Percentiles rank a stretch among this genome's conserved stretches.
Conservation (phyloP, 371 early-diverging fungal genomes). For the Funneliformis caledonium region DNA sequence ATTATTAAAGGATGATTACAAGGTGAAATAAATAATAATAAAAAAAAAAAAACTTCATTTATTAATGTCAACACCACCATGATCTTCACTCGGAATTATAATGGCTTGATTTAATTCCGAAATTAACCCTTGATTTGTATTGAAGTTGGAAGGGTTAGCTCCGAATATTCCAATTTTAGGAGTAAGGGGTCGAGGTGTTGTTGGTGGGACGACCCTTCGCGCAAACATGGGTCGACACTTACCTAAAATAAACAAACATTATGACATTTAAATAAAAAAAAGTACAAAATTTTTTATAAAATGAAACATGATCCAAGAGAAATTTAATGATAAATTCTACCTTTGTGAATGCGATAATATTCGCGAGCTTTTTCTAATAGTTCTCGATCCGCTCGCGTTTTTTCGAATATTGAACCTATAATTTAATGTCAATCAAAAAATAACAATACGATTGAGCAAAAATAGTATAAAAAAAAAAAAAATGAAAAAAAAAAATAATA, state of each 20-base stretch:
- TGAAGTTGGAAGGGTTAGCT: not conserved
- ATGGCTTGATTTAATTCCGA: not conserved
- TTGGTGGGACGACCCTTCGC: not conserved
- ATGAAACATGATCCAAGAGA: not conserved
- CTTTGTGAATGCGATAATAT: slow-evolving; percentile 9
- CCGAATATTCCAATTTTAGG: not conserved
- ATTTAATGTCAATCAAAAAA: not conserved
- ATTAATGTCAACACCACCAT: not conserved
- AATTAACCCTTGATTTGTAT: not conserved
- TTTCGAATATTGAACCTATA: not conserved
- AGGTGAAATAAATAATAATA: not conserved
- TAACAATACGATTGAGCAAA: slow-evolving; percentile 4
- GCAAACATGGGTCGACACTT: not conserved
- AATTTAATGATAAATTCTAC: not conserved
- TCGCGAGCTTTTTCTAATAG: slow-evolving; percentile 16
- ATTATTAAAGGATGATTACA: not conserved
- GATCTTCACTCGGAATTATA: not conserved
- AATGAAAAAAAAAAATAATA: not conserved
- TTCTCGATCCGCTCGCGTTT: not conserved
- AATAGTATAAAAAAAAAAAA: not conserved
- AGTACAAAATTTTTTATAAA: no score
- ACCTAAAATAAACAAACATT: not conserved
- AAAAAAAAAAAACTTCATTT: not conserved
- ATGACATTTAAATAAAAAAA: no score
- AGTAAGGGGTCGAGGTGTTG: not conserved